Conservation (phyloP, 345 rosid genomes). For the Eucalyptus pauciflora region DNA sequence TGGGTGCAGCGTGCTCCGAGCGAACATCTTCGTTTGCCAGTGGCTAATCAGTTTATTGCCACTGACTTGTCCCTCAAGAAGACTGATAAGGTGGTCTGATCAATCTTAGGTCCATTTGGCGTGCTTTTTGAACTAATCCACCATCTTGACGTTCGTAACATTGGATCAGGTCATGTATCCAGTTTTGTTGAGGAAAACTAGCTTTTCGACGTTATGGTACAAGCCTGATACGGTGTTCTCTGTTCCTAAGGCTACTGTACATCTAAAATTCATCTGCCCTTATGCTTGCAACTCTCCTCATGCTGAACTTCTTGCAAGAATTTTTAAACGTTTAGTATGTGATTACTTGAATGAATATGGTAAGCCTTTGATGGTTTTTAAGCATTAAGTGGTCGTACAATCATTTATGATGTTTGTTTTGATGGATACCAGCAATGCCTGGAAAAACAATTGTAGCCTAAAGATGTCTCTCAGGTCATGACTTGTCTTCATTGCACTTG, state of each 20-base stretch:
- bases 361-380: constrained; percentile 10
- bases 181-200: constrained; percentile 45
- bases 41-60: constrained; percentile 63
- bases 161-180: constrained; percentile 49
- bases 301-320: constrained; percentile 54
- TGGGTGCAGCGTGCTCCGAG: constrained; percentile 61
- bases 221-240: constrained; percentile 74
- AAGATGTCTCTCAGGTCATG: neutral
- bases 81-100: constrained; percentile 41
- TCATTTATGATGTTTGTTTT: neutral
- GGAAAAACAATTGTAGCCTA: neutral
- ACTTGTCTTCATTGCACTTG: neutral
- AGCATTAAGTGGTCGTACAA: neutral
- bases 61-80: constrained; percentile 65
- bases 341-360: constrained; percentile 95
- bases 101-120: neutral
- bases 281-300: constrained; percentile 58
- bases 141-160: neutral
- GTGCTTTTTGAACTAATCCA: neutral
- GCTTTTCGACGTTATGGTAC: constrained; percentile 64
- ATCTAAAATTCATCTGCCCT: constrained; percentile 71
- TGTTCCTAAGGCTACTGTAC: constrained; percentile 67
- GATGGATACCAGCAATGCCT: neutral
- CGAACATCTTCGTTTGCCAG: constrained; percentile 58
- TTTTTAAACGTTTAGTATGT: constrained; percentile 55